Evolutionary conservation across 805 yeast species (phyloP).

Genomic region (Nadsonia fulvescens): DNA sequence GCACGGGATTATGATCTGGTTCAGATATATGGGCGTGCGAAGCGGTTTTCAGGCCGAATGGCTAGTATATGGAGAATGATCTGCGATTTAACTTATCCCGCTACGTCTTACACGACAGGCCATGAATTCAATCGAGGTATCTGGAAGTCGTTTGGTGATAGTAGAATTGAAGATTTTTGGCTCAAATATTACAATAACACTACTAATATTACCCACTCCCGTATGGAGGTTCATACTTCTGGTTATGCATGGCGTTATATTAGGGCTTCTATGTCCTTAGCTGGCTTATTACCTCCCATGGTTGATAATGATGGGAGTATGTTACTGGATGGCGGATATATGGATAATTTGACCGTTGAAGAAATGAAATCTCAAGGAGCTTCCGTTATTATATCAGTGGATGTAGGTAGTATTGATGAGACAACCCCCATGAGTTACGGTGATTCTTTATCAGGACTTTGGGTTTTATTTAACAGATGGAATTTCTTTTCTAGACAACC

Average conservation of each 20-base stretch:
- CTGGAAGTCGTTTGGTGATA: conserved; percentile 91
- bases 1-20: conserved; percentile 86
- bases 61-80: conserved; percentile 74
- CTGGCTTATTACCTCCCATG: conserved; percentile 74
- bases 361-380: conserved; percentile 90
- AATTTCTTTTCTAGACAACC: conserved; percentile 82
- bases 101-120: conserved; percentile 89
- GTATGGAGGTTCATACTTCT: conserved; percentile 82
- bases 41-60: conserved; percentile 67
- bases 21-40: conserved; percentile 77
- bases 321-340: conserved; percentile 91
- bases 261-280: conserved; percentile 91
- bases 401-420: conserved; percentile 91
- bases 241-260: conserved; percentile 95
- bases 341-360: conserved; percentile 79
- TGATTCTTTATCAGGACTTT: conserved; percentile 77
- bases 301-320: conserved; percentile 81
- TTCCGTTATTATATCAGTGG: conserved; percentile 72
- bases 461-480: conserved; percentile 67
- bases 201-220: conserved; percentile 84
- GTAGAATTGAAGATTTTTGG: conserved; percentile 94
- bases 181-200: conserved; percentile 74
- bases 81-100: conserved; percentile 79
- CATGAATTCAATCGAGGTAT: conserved; percentile 93
- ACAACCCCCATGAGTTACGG: conserved; percentile 81